Base-by-base conservation (phyloP, 192 early-diverging fungal species). In the Gryganskiella cystojenkinii region DNA sequence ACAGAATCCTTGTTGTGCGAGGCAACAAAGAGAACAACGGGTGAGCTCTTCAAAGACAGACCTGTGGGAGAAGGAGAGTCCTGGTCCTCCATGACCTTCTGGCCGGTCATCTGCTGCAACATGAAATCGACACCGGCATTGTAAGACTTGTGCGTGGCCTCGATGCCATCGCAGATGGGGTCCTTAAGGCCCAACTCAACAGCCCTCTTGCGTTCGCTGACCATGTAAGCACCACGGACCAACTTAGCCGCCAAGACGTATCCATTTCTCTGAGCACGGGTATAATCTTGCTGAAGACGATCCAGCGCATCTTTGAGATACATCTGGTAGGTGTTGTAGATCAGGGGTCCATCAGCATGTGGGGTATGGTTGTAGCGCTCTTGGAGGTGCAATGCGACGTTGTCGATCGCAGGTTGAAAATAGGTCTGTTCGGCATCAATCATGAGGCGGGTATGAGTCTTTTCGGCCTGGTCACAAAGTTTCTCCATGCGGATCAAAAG, bases 311-410 rank as follows among this genome's bases (percentile, higher is more conserved):
- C 89, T 60, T 89, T 88, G 34, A 92, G 86, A 81, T 98, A 98
- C 93, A 96, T 95, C 85, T 98, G 96, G 82, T 94, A 95, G 5
- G 96, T 98, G 84, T 96, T 97, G 88, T 88, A 97, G 34, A 97
- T 86, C 30, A 95, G 83, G 8, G 94, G 92, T 49, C 71, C 75
- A 28, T 57, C 69, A 28, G 51, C 44, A 35, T 80, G 53, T 37
- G 64, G 61, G 7, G 64, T 46, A 54, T 62, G 64, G 85, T 98
- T 97, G 84, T 87, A 94, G 65, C 85, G 82, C 50, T 83, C 74
- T 67, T 86, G 85, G 58, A 98, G 72, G 24, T 83, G 82, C 47
- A 94, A 75, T 7, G 91, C 91, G 5, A 95, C 83, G 56, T 92
- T 89, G 85, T 98, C 95, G 73, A 98, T 94, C n/a, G 93, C 92